Conservation (phyloP, 306 rosid species). For the Trichosanthes truncata region DNA sequence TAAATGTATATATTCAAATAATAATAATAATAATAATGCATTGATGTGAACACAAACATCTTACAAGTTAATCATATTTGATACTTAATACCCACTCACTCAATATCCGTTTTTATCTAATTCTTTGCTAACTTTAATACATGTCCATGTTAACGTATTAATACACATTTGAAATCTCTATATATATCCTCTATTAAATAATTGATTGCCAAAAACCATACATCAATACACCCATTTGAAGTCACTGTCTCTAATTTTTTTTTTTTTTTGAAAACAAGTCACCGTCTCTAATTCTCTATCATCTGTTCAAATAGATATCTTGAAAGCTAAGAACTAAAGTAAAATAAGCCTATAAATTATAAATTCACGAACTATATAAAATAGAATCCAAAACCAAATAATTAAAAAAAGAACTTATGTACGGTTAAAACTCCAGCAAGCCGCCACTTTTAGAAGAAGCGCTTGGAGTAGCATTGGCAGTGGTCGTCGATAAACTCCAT, state of each 20-base stretch:
- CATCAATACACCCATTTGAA: not conserved
- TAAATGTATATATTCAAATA: too few relatives aligned
- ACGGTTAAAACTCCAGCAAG: slow-evolving; percentile 24
- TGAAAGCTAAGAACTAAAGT: not conserved
- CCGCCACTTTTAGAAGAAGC: slow-evolving; percentile 40
- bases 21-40: too few relatives aligned
- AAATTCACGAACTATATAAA: not conserved
- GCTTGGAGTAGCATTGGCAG: slow-evolving; percentile 34
- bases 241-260: not conserved
- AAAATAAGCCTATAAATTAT: not conserved
- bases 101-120: not conserved
- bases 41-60: not conserved
- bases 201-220: not conserved
- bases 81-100: not conserved
- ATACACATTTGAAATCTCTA: not conserved
- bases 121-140: not conserved
- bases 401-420: not conserved
- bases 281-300: not conserved
- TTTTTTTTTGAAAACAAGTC: too few relatives aligned
- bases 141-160: not conserved
- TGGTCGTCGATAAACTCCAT: slow-evolving; percentile 50
- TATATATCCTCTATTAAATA: not conserved
- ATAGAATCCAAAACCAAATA: too few relatives aligned
- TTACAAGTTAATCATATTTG: not conserved
- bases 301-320: not conserved